Evolutionary conservation across 2,329 filamentous ascomycete genomes (phyloP), one percentile per base, ranked within the genome.

Genomic region (Hawksworthiomyces lignivorus): DNA sequence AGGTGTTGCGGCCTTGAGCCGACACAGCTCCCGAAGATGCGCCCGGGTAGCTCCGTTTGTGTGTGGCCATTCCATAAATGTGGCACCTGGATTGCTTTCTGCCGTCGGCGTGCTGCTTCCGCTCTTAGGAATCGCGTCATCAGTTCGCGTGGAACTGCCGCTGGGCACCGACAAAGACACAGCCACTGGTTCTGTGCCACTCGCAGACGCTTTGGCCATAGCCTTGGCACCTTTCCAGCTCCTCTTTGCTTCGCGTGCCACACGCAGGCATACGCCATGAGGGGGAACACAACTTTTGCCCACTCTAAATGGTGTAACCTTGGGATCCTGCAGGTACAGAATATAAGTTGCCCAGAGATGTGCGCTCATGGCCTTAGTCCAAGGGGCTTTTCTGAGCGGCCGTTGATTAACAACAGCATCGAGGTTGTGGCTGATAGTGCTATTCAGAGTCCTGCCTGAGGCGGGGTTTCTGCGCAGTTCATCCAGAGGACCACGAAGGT

Each of bases 331-430:
- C 30, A 83, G 62, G 51, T 83, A 84, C 39, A 79, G 62, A 44
- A 73, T 62, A 54, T 82, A 84, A 1, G 75, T 80, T 5, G 73
- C 69, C 80, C 80, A 84, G 9, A 84, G 60, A 51, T 84, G 80
- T 11, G 73, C 64, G 59, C 68, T 77, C 76, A 83, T 82, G 15
- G 75, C 69, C 47, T 72, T 73, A 5, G 77, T 81, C 80, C 80
- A 83, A 0, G 69, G 70, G 1, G 73, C 73, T 54, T 72, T 77
- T 45, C 73, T 63, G 29, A 30, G 11, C 31, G 24, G 21, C 27
- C 29, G 7, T 27, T 36, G 26, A 15, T 19, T 6, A 27, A 28
- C 4, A 18, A 11, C 32, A 31, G 24, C 8, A 26, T 26, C 12
- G 24, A 12, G 24, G 24, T 26, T 26, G 24, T 12, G 8, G 24